phyloP scores from a whole-genome alignment of 2,329 filamentous ascomycete species.

The Trichoderma harzianum region DNA sequence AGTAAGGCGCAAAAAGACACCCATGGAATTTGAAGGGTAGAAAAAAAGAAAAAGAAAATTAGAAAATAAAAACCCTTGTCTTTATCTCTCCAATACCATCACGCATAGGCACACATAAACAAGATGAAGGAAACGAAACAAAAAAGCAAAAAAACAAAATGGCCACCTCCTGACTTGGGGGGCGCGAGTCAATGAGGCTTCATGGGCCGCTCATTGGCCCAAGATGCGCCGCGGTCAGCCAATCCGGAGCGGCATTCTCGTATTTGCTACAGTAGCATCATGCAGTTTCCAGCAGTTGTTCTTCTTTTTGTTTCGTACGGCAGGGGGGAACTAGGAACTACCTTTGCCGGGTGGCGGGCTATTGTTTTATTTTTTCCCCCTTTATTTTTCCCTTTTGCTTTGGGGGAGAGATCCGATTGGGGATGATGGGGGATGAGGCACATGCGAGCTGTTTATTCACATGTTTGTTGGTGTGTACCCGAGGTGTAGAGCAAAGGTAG shows the following conservation, averaged over 20 bases:
- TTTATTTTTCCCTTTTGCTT: neutral
- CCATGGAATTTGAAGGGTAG: neutral
- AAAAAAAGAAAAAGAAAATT: neutral
- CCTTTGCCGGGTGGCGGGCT: neutral
- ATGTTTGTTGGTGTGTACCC: neutral
- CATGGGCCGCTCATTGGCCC: neutral
- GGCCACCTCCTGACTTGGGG: neutral
- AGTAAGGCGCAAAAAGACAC: neutral
- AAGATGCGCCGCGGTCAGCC: neutral
- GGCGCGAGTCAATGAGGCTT: conserved; percentile 1
- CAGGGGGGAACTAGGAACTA: neutral
- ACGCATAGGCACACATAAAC: neutral
- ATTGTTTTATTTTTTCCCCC: neutral
- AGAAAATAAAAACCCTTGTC: neutral
- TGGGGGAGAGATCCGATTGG: conserved; percentile 10
- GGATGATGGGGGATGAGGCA: neutral
- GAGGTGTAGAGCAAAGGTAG: neutral
- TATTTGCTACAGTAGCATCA: neutral
- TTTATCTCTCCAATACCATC: neutral
- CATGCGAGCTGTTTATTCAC: neutral
- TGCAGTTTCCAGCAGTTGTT: neutral
- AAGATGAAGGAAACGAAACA: neutral
- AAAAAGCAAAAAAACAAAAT: neutral
- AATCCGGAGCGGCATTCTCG: neutral
- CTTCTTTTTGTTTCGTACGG: neutral